Evolutionary conservation across 768 basidiomycete genomes (phyloP).

Genomic region (Daedaleopsis sinensis): DNA sequence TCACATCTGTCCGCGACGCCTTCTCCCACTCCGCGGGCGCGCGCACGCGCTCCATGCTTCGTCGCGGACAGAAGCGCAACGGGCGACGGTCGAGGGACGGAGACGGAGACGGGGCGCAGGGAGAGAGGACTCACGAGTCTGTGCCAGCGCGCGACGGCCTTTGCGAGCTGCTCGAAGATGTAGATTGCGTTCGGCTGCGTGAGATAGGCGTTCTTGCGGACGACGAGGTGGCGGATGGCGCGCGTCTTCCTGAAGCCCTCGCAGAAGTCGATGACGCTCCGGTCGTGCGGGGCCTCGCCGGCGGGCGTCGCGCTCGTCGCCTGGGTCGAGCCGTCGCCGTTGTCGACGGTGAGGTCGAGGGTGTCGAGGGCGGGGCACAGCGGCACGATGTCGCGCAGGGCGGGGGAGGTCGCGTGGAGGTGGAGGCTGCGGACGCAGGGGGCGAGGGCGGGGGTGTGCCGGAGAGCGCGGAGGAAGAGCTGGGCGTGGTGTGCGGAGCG

Average conservation of each 20-base stretch:
- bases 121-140: conserved; percentile 47
- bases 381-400: conserved; percentile 43
- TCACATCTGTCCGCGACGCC: neutral
- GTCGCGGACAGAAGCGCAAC: no score
- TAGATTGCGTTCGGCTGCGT: conserved; percentile 50
- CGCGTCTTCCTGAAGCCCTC: conserved; percentile 41
- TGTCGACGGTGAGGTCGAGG: conserved; percentile 42
- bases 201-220: conserved; percentile 63
- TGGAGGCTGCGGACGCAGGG: conserved; percentile 44
- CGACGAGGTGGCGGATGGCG: conserved; percentile 46
- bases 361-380: conserved; percentile 36
- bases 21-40: neutral
- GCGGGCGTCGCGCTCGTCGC: neutral
- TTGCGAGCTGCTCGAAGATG: conserved; percentile 49
- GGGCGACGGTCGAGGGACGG: no score
- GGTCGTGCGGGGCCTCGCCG: conserved; percentile 5
- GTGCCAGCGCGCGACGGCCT: conserved; percentile 45
- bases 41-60: neutral
- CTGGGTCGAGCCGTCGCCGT: conserved; percentile 3
- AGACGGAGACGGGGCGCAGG: neutral
- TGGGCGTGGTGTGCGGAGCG: conserved; percentile 42
- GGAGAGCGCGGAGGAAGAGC: conserved; percentile 42
- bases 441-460: conserved; percentile 40
- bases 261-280: conserved; percentile 37
- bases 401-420: conserved; percentile 44